phyloP scores from a whole-genome alignment of 1,284 basidiomycete species.

The Leccinum angustisporum region DNA sequence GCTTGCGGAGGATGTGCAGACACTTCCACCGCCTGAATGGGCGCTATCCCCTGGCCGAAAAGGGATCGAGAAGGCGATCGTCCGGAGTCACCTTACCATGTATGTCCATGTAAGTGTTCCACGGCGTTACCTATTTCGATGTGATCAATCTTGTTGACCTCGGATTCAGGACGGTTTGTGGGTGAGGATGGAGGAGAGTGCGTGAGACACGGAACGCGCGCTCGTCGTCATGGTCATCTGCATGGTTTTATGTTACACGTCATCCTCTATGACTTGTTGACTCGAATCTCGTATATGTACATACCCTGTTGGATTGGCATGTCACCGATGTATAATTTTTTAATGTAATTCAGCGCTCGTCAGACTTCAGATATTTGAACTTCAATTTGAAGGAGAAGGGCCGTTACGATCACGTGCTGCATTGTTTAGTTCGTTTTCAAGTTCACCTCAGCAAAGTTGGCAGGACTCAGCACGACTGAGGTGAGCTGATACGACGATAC shows the following conservation, averaged over 20 bases:
- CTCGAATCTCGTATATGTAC: not conserved
- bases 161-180: constrained; percentile 17
- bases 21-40: constrained; percentile 35
- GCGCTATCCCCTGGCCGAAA: constrained; percentile 24
- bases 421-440: too few species aligned
- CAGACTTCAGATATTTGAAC: not conserved
- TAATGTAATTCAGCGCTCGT: not conserved
- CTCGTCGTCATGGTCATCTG: not conserved
- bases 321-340: not conserved
- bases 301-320: not conserved
- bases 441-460: too few species aligned
- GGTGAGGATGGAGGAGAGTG: constrained; percentile 19
- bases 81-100: constrained; percentile 52
- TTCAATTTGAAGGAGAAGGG: too few species aligned
- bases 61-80: constrained; percentile 31
- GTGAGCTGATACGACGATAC: too few species aligned
- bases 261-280: not conserved
- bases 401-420: too few species aligned
- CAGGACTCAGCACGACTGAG: too few species aligned
- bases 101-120: constrained; percentile 38
- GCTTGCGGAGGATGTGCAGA: constrained; percentile 40
- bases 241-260: not conserved
- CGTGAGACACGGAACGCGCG: not conserved
- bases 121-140: too few species aligned
- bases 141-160: not conserved